Evolutionary conservation across 2,329 filamentous ascomycete species (phyloP).

Genomic region (Diaporthe nobilis): DNA sequence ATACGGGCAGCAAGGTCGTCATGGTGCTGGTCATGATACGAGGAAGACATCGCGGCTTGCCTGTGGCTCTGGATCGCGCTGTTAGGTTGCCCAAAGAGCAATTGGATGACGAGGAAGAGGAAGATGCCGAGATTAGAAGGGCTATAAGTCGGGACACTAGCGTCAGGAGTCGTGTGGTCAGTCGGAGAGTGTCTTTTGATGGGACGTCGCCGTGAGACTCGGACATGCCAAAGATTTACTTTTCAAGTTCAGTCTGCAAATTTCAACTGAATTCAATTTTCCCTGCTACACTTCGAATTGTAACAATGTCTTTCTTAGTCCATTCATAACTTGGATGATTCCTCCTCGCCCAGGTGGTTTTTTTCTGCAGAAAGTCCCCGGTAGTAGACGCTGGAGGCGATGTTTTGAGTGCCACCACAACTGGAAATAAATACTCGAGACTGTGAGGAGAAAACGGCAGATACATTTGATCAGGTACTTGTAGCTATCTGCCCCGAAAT

Average conservation of each 20-base stretch:
- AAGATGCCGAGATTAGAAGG: slow-evolving; percentile 39
- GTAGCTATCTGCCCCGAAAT: not conserved
- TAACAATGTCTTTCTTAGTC: not conserved
- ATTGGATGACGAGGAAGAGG: slow-evolving; percentile 47
- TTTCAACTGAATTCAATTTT: not conserved
- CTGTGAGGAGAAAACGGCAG: not conserved
- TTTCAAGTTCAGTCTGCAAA: too few species aligned
- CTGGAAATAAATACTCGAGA: not conserved
- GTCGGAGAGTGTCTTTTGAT: slow-evolving; percentile 31
- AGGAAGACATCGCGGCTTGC: slow-evolving; percentile 68
- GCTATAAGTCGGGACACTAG: slow-evolving; percentile 33
- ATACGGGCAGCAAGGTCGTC: slow-evolving; percentile 39
- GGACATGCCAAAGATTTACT: not conserved
- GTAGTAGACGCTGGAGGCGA: not conserved
- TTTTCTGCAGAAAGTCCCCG: too few species aligned
- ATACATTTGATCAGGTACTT: too few species aligned
- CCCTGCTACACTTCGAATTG: not conserved
- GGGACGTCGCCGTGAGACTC: slow-evolving; percentile 3
- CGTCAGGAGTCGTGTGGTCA: slow-evolving; percentile 23
- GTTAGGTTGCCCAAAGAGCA: slow-evolving; percentile 57
- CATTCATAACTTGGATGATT: not conserved
- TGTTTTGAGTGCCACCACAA: not conserved
- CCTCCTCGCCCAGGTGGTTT: not conserved
- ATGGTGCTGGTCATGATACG: slow-evolving; percentile 54
- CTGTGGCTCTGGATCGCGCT: slow-evolving; percentile 69